Base-by-base conservation (phyloP, 106 monocot genomes). In the Posidonia australis region DNA sequence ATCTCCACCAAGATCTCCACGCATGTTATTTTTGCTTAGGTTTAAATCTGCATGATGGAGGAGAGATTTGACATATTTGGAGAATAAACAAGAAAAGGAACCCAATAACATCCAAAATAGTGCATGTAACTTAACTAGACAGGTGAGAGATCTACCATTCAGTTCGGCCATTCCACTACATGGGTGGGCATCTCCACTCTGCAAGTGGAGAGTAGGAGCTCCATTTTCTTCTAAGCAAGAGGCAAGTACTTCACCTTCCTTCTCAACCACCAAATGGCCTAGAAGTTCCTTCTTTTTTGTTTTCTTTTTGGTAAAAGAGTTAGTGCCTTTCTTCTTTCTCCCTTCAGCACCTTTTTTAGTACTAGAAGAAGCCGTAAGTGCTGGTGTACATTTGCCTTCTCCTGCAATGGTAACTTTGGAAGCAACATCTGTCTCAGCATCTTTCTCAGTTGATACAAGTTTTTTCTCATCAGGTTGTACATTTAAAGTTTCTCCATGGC, bases 111-210 rank as follows among this genome's bases (percentile, higher is more conserved):
- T 24, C 23, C 44, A 46, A 24, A 36, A 2, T 13, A 64, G 13
- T 25, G 46, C 22, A 16, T 44, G 63, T 24, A 44, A 60, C 0
- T 18, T 26, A 19, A 29, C 28, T 5, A 29, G 26, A 5, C 16
- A 19, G 28, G 30, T 18, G 44, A 52, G 24, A 69, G 65, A 73
- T 62, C 74, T 56, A 83, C 84, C 44, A 17, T 10, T 67, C 46
- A 47, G 18, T 58, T 74, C 64, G 73, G 13, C 58, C 60, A 78
- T 28, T 6, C 54, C 20, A 10, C 32, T 58, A 44, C 66, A 14
- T 32, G 31, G 13, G 6, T 46, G 22, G 21, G 71, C 55, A 24
- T 58, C 46, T 0, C 26, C 57, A 43, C 20, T 64, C 25, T 13
- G 71, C 5, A 30, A 58, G 62, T 46, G 61, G 12, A 47, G 60